Base-by-base conservation (phyloP, 805 yeast genomes). In the Cyberlindnera euphorbiae region DNA sequence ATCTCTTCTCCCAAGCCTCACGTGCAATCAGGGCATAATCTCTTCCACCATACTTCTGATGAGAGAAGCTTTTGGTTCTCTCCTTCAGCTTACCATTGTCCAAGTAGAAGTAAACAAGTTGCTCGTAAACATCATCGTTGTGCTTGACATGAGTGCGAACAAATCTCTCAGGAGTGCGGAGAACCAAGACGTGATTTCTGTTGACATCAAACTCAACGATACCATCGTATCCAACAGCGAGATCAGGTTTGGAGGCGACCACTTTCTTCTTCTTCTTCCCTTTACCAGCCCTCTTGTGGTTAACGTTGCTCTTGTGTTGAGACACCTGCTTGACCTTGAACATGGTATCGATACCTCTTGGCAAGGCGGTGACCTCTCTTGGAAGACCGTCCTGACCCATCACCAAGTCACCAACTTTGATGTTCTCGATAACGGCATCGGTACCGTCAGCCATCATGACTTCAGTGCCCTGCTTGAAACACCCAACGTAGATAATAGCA, bases 401-500 rank as follows among this genome's bases (percentile, higher is more conserved):
- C 27, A 70, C 68, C 14, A 29, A 17, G 17, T 66, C 69, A 43
- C 68, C 70, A 35, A 65, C 50, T 19, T 44, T 33, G 33, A 70
- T 42, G 15, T 58, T 50, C 41, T 65, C 66, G 33, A 70, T 55
- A 6, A 42, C 46, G 31, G 48, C 50, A 19, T 52, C 53, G 24
- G 47, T 23, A 45, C 75, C 75, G 49, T 67, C 58, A 22, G 67
- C 66, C 71, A 66, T 66, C 49, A 67, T 39, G 19, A 70, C 73
- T 39, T 57, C 39, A 13, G 69, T 63, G 28, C 68, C 68, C 42
- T 60, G 60, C 32, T 59, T 58, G 41, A 52, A 29, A 53, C 75
- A 77, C 41, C 97, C 98, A 38, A 87, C 96, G 58, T 93, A 93
- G 58, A 90, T 83, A 60, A 93, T 93, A 39, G 87, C 83, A 63